phyloP scores from a whole-genome alignment of 257 asterid genomes.

The Salvia splendens region DNA sequence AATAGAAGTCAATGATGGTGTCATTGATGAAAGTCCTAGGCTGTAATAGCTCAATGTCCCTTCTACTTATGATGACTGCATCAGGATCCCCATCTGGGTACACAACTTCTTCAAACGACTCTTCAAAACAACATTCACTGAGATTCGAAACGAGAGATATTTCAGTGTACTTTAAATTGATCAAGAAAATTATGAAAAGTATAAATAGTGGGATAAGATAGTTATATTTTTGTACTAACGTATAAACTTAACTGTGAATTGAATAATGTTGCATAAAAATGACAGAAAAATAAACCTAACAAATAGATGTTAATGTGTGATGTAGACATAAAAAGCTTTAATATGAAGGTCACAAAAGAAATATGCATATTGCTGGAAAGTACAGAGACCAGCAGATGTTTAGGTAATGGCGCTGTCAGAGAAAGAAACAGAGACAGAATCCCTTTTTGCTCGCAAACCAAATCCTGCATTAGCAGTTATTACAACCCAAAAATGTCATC shows the following conservation, averaged over 20 bases:
- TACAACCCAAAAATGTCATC: background rate
- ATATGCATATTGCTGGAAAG: no score
- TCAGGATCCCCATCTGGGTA: slow-evolving; percentile 91
- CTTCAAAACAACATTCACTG: slow-evolving; percentile 43
- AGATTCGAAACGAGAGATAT: slow-evolving; percentile 32
- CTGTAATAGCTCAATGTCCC: slow-evolving; percentile 69
- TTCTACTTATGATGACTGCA: slow-evolving; percentile 65
- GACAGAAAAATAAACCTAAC: background rate
- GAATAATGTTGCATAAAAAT: slow-evolving; percentile 3
- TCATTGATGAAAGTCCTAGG: slow-evolving; percentile 87
- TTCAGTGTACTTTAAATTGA: slow-evolving; percentile 8
- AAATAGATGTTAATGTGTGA: no score
- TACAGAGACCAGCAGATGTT: no score
- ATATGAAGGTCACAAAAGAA: no score
- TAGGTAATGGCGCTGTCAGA: background rate
- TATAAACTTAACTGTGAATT: background rate
- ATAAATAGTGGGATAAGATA: background rate
- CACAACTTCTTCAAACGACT: slow-evolving; percentile 56
- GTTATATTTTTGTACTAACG: background rate
- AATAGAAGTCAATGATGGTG: slow-evolving; percentile 83
- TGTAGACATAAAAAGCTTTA: no score
- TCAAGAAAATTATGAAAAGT: slow-evolving; percentile 9
- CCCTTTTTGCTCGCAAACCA: background rate
- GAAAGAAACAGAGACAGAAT: background rate
- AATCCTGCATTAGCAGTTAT: background rate